phyloP scores from a whole-genome alignment of 176 grass and related monocot species.

The Phyllostachys edulis region DNA sequence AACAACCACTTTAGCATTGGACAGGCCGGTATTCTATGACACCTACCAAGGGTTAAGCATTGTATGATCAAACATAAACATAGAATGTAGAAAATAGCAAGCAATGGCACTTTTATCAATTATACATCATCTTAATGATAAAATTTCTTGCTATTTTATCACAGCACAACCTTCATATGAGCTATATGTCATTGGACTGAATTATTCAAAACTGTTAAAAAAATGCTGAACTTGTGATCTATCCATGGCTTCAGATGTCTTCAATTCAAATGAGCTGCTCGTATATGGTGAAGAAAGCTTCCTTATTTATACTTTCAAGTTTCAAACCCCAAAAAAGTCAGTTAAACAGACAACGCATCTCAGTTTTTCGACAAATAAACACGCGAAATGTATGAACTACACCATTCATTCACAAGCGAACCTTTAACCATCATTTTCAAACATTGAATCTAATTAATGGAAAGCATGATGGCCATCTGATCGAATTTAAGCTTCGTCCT shows the following conservation, averaged over 20 bases:
- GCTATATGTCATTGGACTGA: neutral
- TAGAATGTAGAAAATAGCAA: neutral
- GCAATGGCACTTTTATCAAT: neutral
- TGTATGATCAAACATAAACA: neutral
- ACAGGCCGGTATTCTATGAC: neutral
- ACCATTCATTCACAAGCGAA: neutral
- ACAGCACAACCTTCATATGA: neutral
- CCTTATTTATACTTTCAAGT: neutral
- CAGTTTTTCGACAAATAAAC: neutral
- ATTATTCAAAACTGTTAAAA: neutral
- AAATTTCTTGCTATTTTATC: neutral
- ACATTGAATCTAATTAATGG: neutral
- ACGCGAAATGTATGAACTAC: neutral
- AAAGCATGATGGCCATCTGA: neutral
- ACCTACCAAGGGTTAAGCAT: slow-evolving; percentile 5
- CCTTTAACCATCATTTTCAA: neutral
- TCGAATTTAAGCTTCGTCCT: neutral
- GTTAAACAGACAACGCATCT: neutral
- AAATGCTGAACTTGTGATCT: neutral
- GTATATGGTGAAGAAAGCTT: neutral
- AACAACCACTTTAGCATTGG: neutral
- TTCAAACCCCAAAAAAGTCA: neutral
- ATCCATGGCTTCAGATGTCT: neutral
- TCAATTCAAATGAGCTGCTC: neutral
- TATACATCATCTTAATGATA: neutral